These are phyloP conservation scores for Coemansia biformis DNA, from an alignment of 192 early-diverging fungal genomes.

Conservation along the genomic window DNA sequence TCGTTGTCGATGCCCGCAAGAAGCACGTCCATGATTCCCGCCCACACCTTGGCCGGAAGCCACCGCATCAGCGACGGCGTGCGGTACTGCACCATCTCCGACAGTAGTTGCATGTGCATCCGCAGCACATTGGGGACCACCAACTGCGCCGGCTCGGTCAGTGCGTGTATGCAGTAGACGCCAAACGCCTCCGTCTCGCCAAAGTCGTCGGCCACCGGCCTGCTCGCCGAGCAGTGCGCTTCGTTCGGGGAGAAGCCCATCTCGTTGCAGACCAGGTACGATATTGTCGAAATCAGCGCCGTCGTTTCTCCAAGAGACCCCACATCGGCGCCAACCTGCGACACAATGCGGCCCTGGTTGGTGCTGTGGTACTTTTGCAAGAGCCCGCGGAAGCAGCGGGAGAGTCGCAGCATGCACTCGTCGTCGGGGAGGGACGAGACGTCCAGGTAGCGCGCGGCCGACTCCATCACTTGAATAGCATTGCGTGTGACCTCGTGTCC, in stretches of 20 bases:
- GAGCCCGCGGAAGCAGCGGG: constrained; percentile 23
- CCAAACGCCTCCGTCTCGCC: constrained; percentile 48
- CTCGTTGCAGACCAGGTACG: constrained; percentile 41
- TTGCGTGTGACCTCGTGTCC: constrained; percentile 28
- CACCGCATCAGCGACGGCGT: constrained; percentile 42
- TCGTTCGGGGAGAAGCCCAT: constrained; percentile 45
- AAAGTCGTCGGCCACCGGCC: constrained; percentile 32
- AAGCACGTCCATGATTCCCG: constrained; percentile 23
- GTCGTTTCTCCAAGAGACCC: constrained; percentile 24
- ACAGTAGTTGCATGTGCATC: constrained; percentile 35
- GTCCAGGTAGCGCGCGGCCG: constrained; percentile 35
- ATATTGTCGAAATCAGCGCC: constrained; percentile 28
- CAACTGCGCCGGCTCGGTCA: constrained; percentile 18
- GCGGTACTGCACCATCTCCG: constrained; percentile 43
- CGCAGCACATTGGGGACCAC: constrained; percentile 37
- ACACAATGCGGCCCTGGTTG: not conserved
- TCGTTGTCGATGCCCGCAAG: constrained; percentile 29
- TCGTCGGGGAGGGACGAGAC: constrained; percentile 36
- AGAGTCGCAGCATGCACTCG: constrained; percentile 31
- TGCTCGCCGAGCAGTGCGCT: constrained; percentile 11
- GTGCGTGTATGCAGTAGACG: constrained; percentile 39
- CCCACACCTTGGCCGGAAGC: constrained; percentile 35
- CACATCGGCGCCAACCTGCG: constrained; percentile 11
- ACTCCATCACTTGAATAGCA: constrained; percentile 35
- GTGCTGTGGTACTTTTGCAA: constrained; percentile 25